These are phyloP conservation scores for Gossypium davidsonii DNA, from an alignment of 441 rosid genomes.

Conservation along the genomic window DNA sequence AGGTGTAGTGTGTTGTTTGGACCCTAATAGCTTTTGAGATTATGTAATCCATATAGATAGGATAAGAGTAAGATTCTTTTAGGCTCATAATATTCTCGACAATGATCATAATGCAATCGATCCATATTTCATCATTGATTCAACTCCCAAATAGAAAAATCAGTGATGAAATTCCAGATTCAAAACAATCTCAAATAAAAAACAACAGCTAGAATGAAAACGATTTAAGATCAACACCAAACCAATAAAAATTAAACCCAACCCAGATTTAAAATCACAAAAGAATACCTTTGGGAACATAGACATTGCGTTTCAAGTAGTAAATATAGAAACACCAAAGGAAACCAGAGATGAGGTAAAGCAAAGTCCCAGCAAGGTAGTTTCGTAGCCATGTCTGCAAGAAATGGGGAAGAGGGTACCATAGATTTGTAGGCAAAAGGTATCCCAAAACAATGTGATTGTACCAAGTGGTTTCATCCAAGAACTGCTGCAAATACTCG, in stretches of 20 bases:
- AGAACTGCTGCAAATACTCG: slow-evolving; percentile 42
- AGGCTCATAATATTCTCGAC: neutral
- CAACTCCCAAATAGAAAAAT: neutral
- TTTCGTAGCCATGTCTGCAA: slow-evolving; percentile 88
- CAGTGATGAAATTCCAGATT: neutral
- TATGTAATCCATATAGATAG: too few species aligned
- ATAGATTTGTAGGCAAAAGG: slow-evolving; percentile 44
- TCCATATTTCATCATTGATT: neutral
- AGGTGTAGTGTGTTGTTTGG: too few species aligned
- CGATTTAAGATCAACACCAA: neutral
- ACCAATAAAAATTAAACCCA: neutral
- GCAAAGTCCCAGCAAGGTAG: slow-evolving; percentile 60
- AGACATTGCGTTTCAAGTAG: slow-evolving; percentile 64
- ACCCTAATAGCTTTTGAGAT: too few species aligned
- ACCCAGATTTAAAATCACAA: neutral
- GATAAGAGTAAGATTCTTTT: too few species aligned
- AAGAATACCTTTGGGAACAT: slow-evolving; percentile 58
- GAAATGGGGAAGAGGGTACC: slow-evolving; percentile 59
- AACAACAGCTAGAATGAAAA: neutral
- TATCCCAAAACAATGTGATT: slow-evolving; percentile 59
- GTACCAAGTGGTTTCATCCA: slow-evolving; percentile 53
- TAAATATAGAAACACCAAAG: slow-evolving; percentile 92
- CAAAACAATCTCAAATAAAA: neutral
- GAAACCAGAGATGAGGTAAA: slow-evolving; percentile 69
- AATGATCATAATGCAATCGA: neutral